phyloP scores from a whole-genome alignment of 1,139 yeast species.

The Pichia sp. region DNA sequence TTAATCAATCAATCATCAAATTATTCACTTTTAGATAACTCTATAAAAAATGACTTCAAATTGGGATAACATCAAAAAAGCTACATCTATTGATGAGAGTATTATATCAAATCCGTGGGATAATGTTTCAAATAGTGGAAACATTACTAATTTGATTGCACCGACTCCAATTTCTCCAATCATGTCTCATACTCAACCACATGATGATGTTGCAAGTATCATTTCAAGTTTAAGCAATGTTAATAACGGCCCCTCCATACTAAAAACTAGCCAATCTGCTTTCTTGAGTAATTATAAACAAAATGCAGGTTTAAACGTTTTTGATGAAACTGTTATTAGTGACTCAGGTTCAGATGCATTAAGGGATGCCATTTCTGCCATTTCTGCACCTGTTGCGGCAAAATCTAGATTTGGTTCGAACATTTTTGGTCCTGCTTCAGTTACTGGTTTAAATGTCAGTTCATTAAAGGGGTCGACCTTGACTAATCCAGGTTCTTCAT shows the following conservation, averaged over 20 bases:
- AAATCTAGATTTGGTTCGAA: conserved; percentile 20
- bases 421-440: conserved; percentile 53
- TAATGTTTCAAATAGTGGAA: conserved; percentile 18
- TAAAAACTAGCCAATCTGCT: conserved; percentile 1
- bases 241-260: conserved; percentile 18
- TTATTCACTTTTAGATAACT: not conserved
- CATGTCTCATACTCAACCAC: conserved; percentile 10
- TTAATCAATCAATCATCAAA: not conserved
- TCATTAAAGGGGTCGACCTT: conserved; percentile 16
- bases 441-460: conserved; percentile 39
- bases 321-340: conserved; percentile 24
- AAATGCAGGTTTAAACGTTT: not conserved
- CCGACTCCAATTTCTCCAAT: conserved; percentile 19
- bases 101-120: conserved; percentile 26
- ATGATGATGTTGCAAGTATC: conserved; percentile 45
- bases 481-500: conserved; percentile 27
- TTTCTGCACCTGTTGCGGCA: conserved; percentile 27
- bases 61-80: conserved; percentile 21
- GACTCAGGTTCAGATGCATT: conserved; percentile 29
- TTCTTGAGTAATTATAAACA: conserved; percentile 15
- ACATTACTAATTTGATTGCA: conserved; percentile 14
- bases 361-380: conserved; percentile 29
- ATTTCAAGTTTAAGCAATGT: conserved; percentile 32
- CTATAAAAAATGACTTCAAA: conserved; percentile 17
- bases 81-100: conserved; percentile 22